Conservation (phyloP, 768 basidiomycete genomes). For the Tephrocybe sp. region DNA sequence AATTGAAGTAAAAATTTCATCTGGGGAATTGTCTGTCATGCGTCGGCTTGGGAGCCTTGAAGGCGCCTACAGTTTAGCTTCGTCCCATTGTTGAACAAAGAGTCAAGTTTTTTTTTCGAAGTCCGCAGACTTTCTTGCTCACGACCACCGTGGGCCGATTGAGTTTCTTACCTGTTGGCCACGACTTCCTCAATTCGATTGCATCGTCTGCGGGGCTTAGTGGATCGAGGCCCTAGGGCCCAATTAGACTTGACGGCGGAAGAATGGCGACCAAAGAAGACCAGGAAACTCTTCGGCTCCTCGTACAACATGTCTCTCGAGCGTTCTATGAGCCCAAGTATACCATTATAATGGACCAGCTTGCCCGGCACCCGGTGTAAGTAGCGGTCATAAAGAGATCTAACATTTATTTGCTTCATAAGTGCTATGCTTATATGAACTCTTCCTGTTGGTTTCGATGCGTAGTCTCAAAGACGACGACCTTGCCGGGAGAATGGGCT, state of each 20-base stretch:
- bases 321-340: constrained; percentile 94
- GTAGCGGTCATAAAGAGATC: constrained; percentile 42
- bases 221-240: constrained; percentile 17
- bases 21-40: constrained; percentile 2
- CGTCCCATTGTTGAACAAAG: background rate
- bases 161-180: constrained; percentile 3
- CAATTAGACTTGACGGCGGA: constrained; percentile 9
- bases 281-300: constrained; percentile 76
- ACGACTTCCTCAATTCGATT: background rate
- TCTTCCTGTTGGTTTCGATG: constrained; percentile 21
- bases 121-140: constrained; percentile 12
- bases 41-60: background rate
- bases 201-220: constrained; percentile 5
- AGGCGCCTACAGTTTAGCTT: background rate
- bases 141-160: background rate
- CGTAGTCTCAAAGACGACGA: constrained; percentile 91
- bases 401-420: constrained; percentile 17
- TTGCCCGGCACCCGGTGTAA: constrained; percentile 93
- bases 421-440: constrained; percentile 20
- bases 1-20: constrained; percentile 23
- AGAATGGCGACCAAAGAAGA: constrained; percentile 61
- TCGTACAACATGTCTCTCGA: constrained; percentile 92
- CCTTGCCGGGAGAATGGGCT: constrained; percentile 85
- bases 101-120: constrained; percentile 7
- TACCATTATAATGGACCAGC: constrained; percentile 91